Evolutionary conservation across 306 rosid species (phyloP).

Genomic region (Calophaca sinica): DNA sequence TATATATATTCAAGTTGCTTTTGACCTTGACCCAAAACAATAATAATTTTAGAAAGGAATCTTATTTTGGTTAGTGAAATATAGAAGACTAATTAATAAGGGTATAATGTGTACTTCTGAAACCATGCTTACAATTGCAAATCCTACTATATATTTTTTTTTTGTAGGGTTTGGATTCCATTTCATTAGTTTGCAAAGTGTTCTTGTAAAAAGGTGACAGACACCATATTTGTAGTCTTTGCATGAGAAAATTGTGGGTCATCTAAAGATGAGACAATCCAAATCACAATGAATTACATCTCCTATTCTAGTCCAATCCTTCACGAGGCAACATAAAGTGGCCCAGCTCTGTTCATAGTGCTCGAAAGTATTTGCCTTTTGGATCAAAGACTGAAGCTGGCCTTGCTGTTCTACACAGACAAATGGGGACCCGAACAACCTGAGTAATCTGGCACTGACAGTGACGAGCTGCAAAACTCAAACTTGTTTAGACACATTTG

Average conservation of each 20-base stretch:
- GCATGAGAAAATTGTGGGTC: background rate
- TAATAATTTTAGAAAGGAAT: too few relatives aligned
- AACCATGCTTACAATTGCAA: too few relatives aligned
- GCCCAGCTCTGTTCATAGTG: slow-evolving; percentile 13
- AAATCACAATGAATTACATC: slow-evolving; percentile 20
- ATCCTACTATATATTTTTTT: too few relatives aligned
- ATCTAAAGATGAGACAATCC: slow-evolving; percentile 21
- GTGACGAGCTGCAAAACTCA: slow-evolving; percentile 20
- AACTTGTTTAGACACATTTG: slow-evolving; percentile 34
- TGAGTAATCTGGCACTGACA: slow-evolving; percentile 47
- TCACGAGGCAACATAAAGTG: slow-evolving; percentile 42
- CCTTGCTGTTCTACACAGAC: slow-evolving; percentile 43
- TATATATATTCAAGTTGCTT: background rate
- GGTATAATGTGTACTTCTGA: too few relatives aligned
- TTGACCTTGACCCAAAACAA: background rate
- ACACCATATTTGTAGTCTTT: slow-evolving; percentile 1
- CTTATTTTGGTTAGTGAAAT: too few relatives aligned
- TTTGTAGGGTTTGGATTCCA: slow-evolving; percentile 26
- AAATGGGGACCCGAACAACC: slow-evolving; percentile 47
- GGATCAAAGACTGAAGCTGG: slow-evolving; percentile 42
- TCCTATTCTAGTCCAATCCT: slow-evolving; percentile 13
- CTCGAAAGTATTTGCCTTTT: background rate
- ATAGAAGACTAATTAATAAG: too few relatives aligned
- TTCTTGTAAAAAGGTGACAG: slow-evolving; percentile 7
- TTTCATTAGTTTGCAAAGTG: background rate